Evolutionary conservation across 176 grass and related monocot genomes (phyloP), one percentile per base, ranked within the genome.

Genomic region (Carex pumila): DNA sequence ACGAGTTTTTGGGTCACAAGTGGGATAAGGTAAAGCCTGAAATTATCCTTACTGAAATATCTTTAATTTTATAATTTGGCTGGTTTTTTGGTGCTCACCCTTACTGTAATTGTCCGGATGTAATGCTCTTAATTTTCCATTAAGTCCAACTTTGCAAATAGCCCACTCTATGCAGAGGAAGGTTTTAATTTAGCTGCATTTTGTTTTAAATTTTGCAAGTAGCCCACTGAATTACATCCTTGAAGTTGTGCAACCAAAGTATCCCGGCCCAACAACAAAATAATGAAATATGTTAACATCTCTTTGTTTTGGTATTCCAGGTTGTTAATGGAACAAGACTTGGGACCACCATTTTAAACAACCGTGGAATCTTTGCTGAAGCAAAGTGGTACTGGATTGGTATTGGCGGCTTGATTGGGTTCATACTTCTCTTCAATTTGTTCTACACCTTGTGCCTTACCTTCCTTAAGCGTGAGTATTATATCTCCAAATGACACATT

Each of bases 1-100:
- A 98, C 60, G 95, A 98, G 56, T 89, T 95, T 61, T 31, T 98
- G 3, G 92, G 95, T 15, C 82, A 92, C 78, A 95, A 91, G 58
- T 99, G 96, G 96, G 80, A 85, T 67, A 93, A 95, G 52, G 88
- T 90, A 81, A 87, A 83, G 0, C 54, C 13, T 75, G 56, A 31
- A 34, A 77, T 39, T 5, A 39, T 39, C 37, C 37, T 39, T 39
- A 39, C 37, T 39, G 37, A 39, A 39, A 39, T 39, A 39, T 43
- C 15, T 47, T 10, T 5, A 47, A 49, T 69, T 47, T 47, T 57
- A 78, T 57, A 32, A 3, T 57, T 13, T 34, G 73, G 29, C 25
- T 57, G 25, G 21, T 56, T 21, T 15, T 78, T 70, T n/a, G 6
- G 15, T 18, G 15, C 13, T 17, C 7, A 14, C 6, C 65, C 5